Evolutionary conservation across 208 protist species (phyloP), one percentile per base, ranked within the genome.

Genomic region (Entamoeba dispar): DNA sequence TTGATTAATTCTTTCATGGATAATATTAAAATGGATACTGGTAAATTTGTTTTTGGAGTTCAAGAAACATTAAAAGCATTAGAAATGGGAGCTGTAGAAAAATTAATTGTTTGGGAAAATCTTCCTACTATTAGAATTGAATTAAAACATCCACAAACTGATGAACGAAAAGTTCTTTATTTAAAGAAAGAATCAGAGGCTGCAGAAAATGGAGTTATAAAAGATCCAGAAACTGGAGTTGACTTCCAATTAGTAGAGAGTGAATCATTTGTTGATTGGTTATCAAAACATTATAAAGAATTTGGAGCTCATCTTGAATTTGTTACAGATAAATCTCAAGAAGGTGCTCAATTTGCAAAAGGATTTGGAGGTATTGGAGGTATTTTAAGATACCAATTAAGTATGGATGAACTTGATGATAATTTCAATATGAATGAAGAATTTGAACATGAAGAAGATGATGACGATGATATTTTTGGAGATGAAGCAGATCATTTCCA

Each of bases 41-140:
- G 98, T 94, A 97, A 98, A 95, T 99, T 98, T 94, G 99, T 98
- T 95, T 99, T 99, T 95, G 98, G 98, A 92, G 96, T 99, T 5
- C 95, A 96, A 27, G 98, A 99, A 94, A 99, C 98, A 1, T 86
- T 95, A 14, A 92, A 96, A 31, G 98, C 96, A 90, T 95, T 99
- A 8, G 98, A 99, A 93, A 96, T 97, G 49, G 98, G 98, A 92
- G 98, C 98, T 0, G 96, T 99, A 38, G 96, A 99, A 94, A 98
- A 96, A n/a, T 96, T 99, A 22, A 98, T 99, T 93, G 97, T 99
- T 49, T 99, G 97, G 95, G 99, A 99, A 95, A 61, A 93, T 34
- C 50, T 93, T 15, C 17, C 49, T 10, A 38, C 22, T n/a, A 22
- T 91, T 34, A 22, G 52, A 55, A 92, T 93, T 31, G 43, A 73